Evolutionary conservation across 495 filamentous ascomycete species (phyloP).

Genomic region (Aspergillus taichungensis): DNA sequence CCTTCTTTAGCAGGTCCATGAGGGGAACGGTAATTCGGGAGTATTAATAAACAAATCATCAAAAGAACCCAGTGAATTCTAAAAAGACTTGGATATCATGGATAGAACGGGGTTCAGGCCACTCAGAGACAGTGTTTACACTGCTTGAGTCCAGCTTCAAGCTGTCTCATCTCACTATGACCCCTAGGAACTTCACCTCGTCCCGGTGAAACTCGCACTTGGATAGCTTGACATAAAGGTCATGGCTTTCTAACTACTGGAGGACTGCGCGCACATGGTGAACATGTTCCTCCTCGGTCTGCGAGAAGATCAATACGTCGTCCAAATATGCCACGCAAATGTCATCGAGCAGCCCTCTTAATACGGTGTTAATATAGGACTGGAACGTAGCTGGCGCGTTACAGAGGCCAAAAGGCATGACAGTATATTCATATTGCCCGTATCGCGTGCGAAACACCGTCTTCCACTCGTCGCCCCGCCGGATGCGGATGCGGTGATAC

Average conservation of each 20-base stretch:
- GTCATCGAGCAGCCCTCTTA: constrained; percentile 13
- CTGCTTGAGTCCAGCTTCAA: too few relatives aligned
- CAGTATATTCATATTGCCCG: constrained; percentile 18
- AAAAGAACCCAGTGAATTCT: constrained; percentile 24
- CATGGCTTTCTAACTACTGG: constrained; percentile 4
- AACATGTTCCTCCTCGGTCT: constrained; percentile 17
- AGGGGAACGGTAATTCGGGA: constrained; percentile 10
- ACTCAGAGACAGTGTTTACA: too few relatives aligned
- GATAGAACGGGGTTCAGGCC: constrained; percentile 9
- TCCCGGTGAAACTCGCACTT: constrained; percentile 23
- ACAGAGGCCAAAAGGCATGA: constrained; percentile 11
- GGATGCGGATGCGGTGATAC: constrained; percentile 29
- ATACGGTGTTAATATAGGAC: constrained; percentile 19
- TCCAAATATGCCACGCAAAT: constrained; percentile 26
- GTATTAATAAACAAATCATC: constrained; percentile 18
- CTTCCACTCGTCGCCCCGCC: constrained; percentile 16
- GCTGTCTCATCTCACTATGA: constrained; percentile 13
- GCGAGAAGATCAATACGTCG: constrained; percentile 26
- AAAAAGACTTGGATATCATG: constrained; percentile 19
- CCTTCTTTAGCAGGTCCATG: constrained; percentile 3
- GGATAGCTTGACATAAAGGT: constrained; percentile 8
- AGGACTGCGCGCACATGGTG: constrained; percentile 14
- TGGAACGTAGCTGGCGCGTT: constrained; percentile 17
- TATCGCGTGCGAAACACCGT: constrained; percentile 27
- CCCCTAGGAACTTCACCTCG: constrained; percentile 15